phyloP scores from a whole-genome alignment of 2,329 filamentous ascomycete species.

The Ophiostoma piceae region DNA sequence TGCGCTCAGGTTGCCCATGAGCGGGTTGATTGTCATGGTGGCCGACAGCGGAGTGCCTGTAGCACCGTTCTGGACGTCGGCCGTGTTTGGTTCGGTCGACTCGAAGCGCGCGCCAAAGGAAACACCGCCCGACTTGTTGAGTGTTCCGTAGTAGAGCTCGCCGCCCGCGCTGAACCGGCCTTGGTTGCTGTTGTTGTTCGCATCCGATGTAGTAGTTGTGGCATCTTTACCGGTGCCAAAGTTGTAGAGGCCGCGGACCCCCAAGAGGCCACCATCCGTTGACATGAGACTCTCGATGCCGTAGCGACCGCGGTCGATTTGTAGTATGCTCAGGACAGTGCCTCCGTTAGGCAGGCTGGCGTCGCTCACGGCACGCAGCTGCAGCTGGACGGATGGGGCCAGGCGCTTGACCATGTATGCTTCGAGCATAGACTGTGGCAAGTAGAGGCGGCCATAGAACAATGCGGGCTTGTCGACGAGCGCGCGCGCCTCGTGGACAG shows the following conservation, averaged over 20 bases:
- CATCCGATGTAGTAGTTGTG: slow-evolving; percentile 12
- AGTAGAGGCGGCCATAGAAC: slow-evolving; percentile 72
- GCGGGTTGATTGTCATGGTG: slow-evolving; percentile 84
- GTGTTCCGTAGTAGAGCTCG: slow-evolving; percentile 89
- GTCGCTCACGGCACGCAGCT: slow-evolving; percentile 73
- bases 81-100: slow-evolving; percentile 41
- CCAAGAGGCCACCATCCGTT: slow-evolving; percentile 84
- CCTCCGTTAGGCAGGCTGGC: slow-evolving; percentile 67
- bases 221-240: slow-evolving; percentile 56
- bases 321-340: slow-evolving; percentile 65
- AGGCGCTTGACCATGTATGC: slow-evolving; percentile 76
- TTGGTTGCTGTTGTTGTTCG: slow-evolving; percentile 48
- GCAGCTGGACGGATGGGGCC: slow-evolving; percentile 70
- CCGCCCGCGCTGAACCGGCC: slow-evolving; percentile 82
- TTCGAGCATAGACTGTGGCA: slow-evolving; percentile 80
- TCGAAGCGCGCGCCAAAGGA: slow-evolving; percentile 86
- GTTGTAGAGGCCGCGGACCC: slow-evolving; percentile 86
- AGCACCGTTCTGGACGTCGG: slow-evolving; percentile 56
- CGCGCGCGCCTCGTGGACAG: slow-evolving; percentile 27
- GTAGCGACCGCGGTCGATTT: slow-evolving; percentile 83
- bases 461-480: slow-evolving; percentile 39
- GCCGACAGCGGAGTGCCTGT: slow-evolving; percentile 88
- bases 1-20: slow-evolving; percentile 89
- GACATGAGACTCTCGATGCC: slow-evolving; percentile 86
- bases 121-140: slow-evolving; percentile 90